Percentiles rank a stretch among this genome's conserved stretches.
Evolutionary conservation across 2,329 filamentous ascomycete genomes (phyloP).

Genomic region (Penicillium sp.): DNA sequence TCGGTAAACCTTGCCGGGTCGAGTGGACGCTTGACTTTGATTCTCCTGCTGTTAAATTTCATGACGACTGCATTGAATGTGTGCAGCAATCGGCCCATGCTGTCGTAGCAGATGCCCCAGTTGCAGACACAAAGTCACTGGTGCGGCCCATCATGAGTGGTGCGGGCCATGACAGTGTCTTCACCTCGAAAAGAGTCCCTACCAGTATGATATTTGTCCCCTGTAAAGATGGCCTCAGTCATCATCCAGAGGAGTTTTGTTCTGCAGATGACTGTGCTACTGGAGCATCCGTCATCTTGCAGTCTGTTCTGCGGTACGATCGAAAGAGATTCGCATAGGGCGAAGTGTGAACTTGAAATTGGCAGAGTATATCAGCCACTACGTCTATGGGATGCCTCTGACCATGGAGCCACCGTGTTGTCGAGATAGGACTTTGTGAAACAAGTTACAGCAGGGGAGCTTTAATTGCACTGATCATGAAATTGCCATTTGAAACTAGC

Average conservation of each 20-base stretch:
- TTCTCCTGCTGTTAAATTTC: constrained; percentile 65
- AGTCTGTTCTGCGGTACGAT: constrained; percentile 41
- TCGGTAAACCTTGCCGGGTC: constrained; percentile 57
- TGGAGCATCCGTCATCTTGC: constrained; percentile 52
- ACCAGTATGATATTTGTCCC: constrained; percentile 72
- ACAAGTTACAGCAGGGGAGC: constrained; percentile 1
- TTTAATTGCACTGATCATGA: constrained; percentile 30
- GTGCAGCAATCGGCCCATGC: constrained; percentile 64
- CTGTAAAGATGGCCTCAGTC: constrained; percentile 65
- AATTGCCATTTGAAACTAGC: constrained; percentile 37
- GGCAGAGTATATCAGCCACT: too few species aligned
- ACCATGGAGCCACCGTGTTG: too few species aligned
- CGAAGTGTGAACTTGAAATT: too few species aligned
- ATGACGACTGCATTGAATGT: constrained; percentile 68
- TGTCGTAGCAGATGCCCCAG: constrained; percentile 58
- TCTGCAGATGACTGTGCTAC: constrained; percentile 63
- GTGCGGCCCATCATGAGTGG: constrained; percentile 62
- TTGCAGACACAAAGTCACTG: constrained; percentile 44
- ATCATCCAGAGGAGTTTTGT: constrained; percentile 67
- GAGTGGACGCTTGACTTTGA: constrained; percentile 66
- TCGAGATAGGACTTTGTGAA: too few species aligned
- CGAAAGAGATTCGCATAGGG: constrained; percentile 45
- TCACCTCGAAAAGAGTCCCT: constrained; percentile 62
- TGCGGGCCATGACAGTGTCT: constrained; percentile 69
- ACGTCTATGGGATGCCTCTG: too few species aligned